A percentile compares a stretch with the other conserved stretches of the same genome.
These are phyloP conservation scores for Suhomyces wounanorum DNA, from an alignment of 1,139 yeast genomes.

Conservation along the genomic window DNA sequence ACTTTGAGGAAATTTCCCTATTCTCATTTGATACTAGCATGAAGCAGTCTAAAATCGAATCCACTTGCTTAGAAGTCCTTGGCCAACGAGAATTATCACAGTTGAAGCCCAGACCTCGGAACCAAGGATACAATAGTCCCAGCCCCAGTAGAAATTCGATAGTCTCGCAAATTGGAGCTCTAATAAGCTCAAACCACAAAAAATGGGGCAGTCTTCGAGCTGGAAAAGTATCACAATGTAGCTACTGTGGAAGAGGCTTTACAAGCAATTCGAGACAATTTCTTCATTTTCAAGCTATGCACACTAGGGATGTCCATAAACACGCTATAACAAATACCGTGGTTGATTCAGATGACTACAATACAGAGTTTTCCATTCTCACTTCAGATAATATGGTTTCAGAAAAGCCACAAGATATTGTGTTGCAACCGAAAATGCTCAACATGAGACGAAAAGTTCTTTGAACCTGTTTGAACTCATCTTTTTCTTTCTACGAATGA, in stretches of 20 bases:
- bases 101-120: no score
- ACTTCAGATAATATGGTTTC: constrained; percentile 3
- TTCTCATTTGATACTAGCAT: no score
- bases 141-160: constrained; percentile 1
- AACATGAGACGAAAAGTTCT: not conserved
- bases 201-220: not conserved
- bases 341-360: not conserved
- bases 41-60: no score
- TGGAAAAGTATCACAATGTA: not conserved
- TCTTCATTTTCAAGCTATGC: constrained; percentile 8
- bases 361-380: constrained; percentile 7
- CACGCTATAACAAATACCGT: not conserved
- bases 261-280: constrained; percentile 4
- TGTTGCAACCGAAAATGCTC: not conserved
- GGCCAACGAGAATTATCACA: no score
- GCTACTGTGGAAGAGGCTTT: not conserved
- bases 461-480: not conserved
- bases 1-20: no score
- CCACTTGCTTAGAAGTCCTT: no score
- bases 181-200: not conserved
- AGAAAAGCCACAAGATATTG: not conserved
- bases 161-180: not conserved
- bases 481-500: no score
- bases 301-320: not conserved
- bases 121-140: not conserved